Evolutionary conservation across 2,329 filamentous ascomycete species (phyloP).

Genomic region (Pestalotiopsis sp.): DNA sequence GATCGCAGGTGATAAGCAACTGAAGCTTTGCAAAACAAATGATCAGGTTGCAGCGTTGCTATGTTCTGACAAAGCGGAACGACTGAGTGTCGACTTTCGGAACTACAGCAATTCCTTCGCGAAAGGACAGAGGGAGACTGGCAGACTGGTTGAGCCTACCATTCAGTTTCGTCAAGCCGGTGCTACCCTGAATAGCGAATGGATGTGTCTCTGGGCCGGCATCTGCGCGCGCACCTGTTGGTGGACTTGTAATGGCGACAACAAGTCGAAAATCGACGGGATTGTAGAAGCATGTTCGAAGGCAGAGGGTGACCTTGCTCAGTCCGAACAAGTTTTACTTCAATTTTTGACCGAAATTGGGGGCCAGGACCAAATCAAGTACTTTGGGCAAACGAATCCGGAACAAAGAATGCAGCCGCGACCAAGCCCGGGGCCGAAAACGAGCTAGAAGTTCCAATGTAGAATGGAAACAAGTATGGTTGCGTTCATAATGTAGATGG

Average conservation of each 20-base stretch:
- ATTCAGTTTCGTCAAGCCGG: constrained; percentile 4
- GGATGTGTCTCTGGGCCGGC: not conserved
- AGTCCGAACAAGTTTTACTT: not conserved
- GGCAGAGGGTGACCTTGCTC: not conserved
- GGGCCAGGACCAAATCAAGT: not conserved
- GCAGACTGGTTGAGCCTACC: not conserved
- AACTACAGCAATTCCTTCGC: not conserved
- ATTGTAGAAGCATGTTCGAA: not conserved
- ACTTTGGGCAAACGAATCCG: not conserved
- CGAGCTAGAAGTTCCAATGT: no score
- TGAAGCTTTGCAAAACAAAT: not conserved
- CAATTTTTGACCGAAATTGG: not conserved
- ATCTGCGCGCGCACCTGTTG: not conserved
- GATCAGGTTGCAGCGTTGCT: not conserved
- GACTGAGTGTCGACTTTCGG: not conserved
- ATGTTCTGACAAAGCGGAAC: not conserved
- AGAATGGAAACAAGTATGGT: no score
- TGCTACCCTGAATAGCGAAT: not conserved
- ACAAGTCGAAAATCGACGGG: not conserved
- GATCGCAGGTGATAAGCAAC: not conserved
- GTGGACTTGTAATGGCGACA: not conserved
- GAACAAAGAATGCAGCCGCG: no score
- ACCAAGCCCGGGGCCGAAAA: no score
- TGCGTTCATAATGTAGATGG: no score
- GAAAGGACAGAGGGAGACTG: not conserved